Evolutionary conservation across 768 basidiomycete genomes (phyloP).

Genomic region (Grammothele lineata): DNA sequence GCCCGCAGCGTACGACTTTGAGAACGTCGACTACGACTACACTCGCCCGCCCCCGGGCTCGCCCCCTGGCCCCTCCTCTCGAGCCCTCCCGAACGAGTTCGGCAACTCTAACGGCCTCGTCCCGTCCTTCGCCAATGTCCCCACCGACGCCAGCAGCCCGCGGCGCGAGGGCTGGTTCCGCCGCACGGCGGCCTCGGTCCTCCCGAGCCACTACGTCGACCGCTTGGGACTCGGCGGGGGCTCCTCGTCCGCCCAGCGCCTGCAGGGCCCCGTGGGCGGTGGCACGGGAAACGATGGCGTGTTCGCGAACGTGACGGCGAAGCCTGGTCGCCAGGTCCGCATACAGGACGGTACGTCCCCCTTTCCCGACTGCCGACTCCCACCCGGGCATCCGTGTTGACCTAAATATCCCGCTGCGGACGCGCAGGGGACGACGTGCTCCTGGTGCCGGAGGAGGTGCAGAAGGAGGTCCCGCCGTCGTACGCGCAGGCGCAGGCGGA

Average conservation of each 20-base stretch:
- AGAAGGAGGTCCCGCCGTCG: conserved; percentile 84
- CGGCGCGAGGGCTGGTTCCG: conserved; percentile 46
- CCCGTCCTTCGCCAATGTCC: conserved; percentile 36
- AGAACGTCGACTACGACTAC: conserved; percentile 69
- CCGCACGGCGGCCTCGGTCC: conserved; percentile 49
- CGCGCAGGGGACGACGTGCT: conserved; percentile 62
- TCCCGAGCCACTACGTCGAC: conserved; percentile 48
- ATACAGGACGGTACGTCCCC: conserved; percentile 53
- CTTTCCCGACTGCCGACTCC: background rate
- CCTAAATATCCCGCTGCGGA: no score
- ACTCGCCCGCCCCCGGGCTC: conserved; percentile 76
- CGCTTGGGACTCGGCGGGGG: conserved; percentile 38
- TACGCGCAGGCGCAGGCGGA: conserved; percentile 92
- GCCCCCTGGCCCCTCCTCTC: conserved; percentile 60
- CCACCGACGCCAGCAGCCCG: conserved; percentile 26
- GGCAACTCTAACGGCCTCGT: conserved; percentile 76
- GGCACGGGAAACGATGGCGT: conserved; percentile 85
- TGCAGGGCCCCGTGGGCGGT: conserved; percentile 51
- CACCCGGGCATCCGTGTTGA: background rate
- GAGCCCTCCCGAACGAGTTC: conserved; percentile 62
- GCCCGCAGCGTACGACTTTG: conserved; percentile 66
- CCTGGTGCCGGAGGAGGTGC: conserved; percentile 77
- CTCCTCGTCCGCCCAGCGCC: conserved; percentile 22
- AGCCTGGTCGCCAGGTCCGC: conserved; percentile 58
- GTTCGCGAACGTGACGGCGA: conserved; percentile 93